phyloP scores from a whole-genome alignment of 148 eudicot genomes.

The Fallopia convolvulus region DNA sequence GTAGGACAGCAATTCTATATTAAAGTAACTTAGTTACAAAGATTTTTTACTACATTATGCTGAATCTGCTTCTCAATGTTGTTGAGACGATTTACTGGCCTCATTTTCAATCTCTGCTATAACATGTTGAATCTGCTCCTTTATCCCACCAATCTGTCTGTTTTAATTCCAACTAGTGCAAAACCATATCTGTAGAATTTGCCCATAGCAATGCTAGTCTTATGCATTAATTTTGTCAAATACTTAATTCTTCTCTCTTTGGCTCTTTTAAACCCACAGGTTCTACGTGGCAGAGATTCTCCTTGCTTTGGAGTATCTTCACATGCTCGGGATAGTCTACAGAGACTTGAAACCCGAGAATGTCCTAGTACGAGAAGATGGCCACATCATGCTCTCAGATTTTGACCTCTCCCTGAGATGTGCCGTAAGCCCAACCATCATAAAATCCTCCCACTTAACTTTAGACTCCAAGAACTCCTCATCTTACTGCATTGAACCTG shows the following conservation, averaged over 20 bases:
- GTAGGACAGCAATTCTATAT: too few species aligned
- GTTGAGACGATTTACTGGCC: too few species aligned
- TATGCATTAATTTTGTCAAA: background rate
- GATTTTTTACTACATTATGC: background rate
- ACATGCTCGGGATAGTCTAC: conserved; percentile 96
- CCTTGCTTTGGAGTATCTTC: conserved; percentile 85
- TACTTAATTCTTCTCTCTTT: background rate
- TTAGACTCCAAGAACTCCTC: conserved; percentile 49
- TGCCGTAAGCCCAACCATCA: conserved; percentile 68
- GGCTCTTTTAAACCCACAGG: conserved; percentile 28
- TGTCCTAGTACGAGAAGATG: conserved; percentile 83
- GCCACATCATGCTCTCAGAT: conserved; percentile 97
- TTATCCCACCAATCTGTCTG: background rate
- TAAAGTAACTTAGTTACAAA: too few species aligned
- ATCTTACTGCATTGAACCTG: conserved; percentile 63
- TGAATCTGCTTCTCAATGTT: background rate
- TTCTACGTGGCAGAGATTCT: conserved; percentile 95
- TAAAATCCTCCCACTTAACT: conserved; percentile 45
- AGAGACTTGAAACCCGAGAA: conserved; percentile 94
- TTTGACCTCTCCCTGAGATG: conserved; percentile 93
- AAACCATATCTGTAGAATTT: background rate
- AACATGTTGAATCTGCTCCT: background rate
- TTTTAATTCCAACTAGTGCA: background rate
- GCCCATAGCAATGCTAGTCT: background rate
- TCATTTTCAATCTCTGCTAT: background rate